phyloP scores from a whole-genome alignment of 2,329 filamentous ascomycete genomes.

The Aspergillus pseudoterreus region DNA sequence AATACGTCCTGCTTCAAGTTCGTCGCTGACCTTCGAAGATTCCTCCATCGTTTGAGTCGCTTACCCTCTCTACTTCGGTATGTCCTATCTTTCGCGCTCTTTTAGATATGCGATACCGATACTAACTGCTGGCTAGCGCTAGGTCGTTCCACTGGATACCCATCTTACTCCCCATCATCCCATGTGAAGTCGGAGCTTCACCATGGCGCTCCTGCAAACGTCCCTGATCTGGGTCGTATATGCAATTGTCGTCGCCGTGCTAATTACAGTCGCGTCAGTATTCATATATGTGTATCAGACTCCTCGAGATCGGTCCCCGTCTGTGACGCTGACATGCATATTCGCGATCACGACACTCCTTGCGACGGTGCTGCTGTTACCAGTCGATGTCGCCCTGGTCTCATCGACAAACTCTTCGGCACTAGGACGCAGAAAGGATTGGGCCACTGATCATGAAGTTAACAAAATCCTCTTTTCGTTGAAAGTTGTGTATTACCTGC shows the following conservation, averaged over 20 bases:
- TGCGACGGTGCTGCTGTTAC: conserved; percentile 85
- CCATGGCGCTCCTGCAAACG: conserved; percentile 72
- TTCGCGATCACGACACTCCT: conserved; percentile 82
- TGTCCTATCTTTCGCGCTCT: neutral
- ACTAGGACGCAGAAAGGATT: conserved; percentile 82
- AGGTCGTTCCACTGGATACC: neutral
- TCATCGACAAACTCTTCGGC: conserved; percentile 77
- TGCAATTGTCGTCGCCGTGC: conserved; percentile 72
- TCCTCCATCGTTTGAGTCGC: too few relatives aligned
- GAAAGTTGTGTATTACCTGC: conserved; percentile 83
- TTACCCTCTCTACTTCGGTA: too few relatives aligned
- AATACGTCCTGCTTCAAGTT: conserved; percentile 4
- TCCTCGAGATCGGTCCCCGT: conserved; percentile 75
- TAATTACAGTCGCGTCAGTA: conserved; percentile 72
- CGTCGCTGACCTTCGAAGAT: too few relatives aligned
- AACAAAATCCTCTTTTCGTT: conserved; percentile 74
- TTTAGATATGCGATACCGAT: neutral
- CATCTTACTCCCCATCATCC: conserved; percentile 6
- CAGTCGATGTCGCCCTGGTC: conserved; percentile 91
- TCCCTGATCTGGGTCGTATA: conserved; percentile 95
- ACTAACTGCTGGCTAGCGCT: neutral
- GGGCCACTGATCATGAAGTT: conserved; percentile 81
- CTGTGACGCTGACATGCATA: conserved; percentile 80
- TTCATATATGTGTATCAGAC: conserved; percentile 92
- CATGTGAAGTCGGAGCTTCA: conserved; percentile 15